A percentile compares a stretch with the other conserved stretches of the same genome.
Conservation (phyloP, 495 filamentous ascomycete species). For the Penicillium desertorum region DNA sequence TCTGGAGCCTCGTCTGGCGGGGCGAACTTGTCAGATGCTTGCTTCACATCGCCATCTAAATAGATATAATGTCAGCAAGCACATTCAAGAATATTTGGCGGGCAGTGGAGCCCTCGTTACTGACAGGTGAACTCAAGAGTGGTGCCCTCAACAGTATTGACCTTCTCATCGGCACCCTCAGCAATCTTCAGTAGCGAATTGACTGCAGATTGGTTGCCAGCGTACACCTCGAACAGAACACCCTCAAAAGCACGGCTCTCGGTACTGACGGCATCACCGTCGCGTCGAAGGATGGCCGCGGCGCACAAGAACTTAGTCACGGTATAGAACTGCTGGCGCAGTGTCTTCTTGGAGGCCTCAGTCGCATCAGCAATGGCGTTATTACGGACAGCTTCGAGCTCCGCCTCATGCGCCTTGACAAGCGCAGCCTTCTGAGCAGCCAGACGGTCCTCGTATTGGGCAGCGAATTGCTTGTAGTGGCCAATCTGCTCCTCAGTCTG, state of each 20-base stretch:
- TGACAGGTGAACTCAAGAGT: conserved; percentile 73
- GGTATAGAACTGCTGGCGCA: conserved; percentile 58
- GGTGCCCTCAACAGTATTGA: conserved; percentile 62
- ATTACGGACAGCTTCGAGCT: conserved; percentile 67
- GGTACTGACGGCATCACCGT: conserved; percentile 60
- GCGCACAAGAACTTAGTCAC: conserved; percentile 79
- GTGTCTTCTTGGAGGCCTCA: conserved; percentile 52
- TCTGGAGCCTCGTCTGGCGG: conserved; percentile 24
- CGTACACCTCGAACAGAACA: conserved; percentile 83
- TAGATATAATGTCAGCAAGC: conserved; percentile 29
- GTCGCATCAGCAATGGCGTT: conserved; percentile 62
- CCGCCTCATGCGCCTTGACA: conserved; percentile 66
- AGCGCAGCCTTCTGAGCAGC: conserved; percentile 68
- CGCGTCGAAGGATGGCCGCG: conserved; percentile 69
- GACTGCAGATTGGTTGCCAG: conserved; percentile 78
- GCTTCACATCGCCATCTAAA: conserved; percentile 69
- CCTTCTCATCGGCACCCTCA: conserved; percentile 72
- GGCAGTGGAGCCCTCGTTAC: conserved; percentile 27
- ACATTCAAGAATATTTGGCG: background rate
- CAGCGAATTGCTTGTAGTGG: conserved; percentile 78
- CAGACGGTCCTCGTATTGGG: conserved; percentile 69
- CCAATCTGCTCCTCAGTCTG: conserved; percentile 82
- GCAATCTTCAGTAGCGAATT: conserved; percentile 81
- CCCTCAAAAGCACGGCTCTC: conserved; percentile 89
- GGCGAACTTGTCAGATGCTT: conserved; percentile 44